Evolutionary conservation across 1,139 yeast genomes (phyloP), one percentile per base, ranked within the genome.

Genomic region (Chernovozyma aurita): DNA sequence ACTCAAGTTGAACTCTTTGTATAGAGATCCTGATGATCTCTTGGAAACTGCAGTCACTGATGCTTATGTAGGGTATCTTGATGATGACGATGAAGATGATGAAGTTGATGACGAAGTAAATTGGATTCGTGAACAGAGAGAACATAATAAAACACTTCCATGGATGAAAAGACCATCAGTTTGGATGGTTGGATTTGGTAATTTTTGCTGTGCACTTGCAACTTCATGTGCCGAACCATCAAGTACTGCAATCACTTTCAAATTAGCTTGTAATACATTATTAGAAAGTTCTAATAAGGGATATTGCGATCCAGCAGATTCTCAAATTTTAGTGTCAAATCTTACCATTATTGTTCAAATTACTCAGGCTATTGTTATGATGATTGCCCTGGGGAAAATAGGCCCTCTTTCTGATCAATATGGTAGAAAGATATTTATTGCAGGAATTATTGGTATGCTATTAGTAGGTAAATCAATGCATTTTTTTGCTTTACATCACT

Each of bases 401-500:
- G 86, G 87, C 0, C 71, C 75, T n/a, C 49, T 76, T 24, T 77
- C 86, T 4, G 94, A 85, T 54, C 60, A 70, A 30, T 63, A 70
- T 41, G 95, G 95, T 0, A 61, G 94, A 32, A 74, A 66, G 42
- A 61, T 49, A 2, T 64, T 77, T 24, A 43, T 80, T 15, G 44
- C 72, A 4, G 31, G 70, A 4, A 60, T 63, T 39, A 50, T 65
- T 16, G 47, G 58, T 2, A 17, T 45, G 3, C 40, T 62, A 14
- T 40, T 59, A 2, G 31, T 65, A 7, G 60, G 67, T 0, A 53
- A 56, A 36, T 11, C 52, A 2, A 33, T 60, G 2, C 47, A 55
- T 35, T 47, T 65, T 41, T 38, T 55, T n/a, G 45, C 70, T 4
- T 56, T 73, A 57, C 31, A 50, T 42, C 33, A 43, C 15, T 52